Conservation (phyloP, 495 filamentous ascomycete species). For the Parmelia sp. region DNA sequence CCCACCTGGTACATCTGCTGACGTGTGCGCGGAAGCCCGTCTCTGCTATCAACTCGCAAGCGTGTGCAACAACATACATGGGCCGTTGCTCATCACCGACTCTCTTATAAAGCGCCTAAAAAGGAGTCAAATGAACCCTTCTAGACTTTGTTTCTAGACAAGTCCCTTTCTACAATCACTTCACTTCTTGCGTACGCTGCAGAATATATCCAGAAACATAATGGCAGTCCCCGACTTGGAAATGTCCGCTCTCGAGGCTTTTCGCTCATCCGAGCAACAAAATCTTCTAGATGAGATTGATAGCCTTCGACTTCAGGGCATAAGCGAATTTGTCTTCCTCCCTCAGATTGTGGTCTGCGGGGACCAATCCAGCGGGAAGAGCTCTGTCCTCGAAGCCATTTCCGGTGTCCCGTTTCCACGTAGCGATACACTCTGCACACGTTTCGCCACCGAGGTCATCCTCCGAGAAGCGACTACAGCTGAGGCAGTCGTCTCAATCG, state of each 20-base stretch:
- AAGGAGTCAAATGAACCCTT: neutral
- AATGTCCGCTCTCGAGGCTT: neutral
- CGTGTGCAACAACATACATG: neutral
- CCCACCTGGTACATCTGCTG: neutral
- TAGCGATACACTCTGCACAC: slow-evolving; percentile 47
- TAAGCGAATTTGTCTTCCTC: slow-evolving; percentile 49
- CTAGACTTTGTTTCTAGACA: neutral
- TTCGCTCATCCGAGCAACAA: slow-evolving; percentile 32
- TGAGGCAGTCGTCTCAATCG: neutral
- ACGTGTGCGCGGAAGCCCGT: neutral
- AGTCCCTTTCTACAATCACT: neutral
- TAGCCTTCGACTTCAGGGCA: slow-evolving; percentile 47
- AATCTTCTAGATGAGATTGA: slow-evolving; percentile 54
- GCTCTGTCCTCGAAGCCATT: slow-evolving; percentile 61
- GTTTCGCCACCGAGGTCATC: slow-evolving; percentile 54
- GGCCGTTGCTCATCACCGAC: neutral
- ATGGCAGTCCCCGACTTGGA: neutral
- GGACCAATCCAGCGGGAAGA: slow-evolving; percentile 57
- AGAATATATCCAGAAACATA: neutral
- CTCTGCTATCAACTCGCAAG: neutral
- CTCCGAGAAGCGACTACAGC: slow-evolving; percentile 33
- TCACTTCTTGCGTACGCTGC: neutral
- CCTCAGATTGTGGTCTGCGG: slow-evolving; percentile 64
- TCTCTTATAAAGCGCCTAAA: neutral
- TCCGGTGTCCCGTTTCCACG: slow-evolving; percentile 55